phyloP scores from a whole-genome alignment of 176 grass and related monocot genomes.

The Ananas comosus region DNA sequence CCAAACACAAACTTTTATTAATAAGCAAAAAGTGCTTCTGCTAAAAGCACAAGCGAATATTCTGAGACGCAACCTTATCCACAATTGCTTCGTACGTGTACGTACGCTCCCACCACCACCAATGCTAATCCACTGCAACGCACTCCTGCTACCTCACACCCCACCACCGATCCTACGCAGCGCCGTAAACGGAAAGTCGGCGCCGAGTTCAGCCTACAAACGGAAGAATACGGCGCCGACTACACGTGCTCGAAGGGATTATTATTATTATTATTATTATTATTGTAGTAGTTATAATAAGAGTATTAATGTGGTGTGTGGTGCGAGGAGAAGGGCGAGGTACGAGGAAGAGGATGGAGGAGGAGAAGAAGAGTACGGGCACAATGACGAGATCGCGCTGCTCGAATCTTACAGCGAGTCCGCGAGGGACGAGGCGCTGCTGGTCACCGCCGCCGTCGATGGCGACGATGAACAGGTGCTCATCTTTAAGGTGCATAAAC shows the following conservation, averaged over 20 bases:
- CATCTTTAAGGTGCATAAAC: conserved; percentile 53
- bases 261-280: not conserved
- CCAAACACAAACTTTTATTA: too few relatives aligned
- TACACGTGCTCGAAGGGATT: not conserved
- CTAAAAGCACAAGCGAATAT: too few relatives aligned
- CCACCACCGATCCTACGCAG: not conserved
- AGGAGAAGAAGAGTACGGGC: conserved; percentile 39
- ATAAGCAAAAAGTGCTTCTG: too few relatives aligned
- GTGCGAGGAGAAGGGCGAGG: conserved; percentile 45
- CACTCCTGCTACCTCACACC: not conserved
- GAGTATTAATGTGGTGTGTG: conserved; percentile 8
- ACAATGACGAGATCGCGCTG: conserved; percentile 64
- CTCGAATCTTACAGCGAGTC: conserved; percentile 60
- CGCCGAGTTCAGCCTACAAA: not conserved
- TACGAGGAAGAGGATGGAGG: conserved; percentile 33
- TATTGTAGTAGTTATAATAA: not conserved
- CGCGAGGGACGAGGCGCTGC: conserved; percentile 40
- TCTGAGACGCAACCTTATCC: not conserved
- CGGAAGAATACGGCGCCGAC: not conserved
- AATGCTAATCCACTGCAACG: not conserved
- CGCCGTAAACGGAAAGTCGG: not conserved
- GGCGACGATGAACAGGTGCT: conserved; percentile 46
- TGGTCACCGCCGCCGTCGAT: conserved; percentile 60
- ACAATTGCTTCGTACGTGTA: too few relatives aligned
- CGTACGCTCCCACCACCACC: not conserved